Evolutionary conservation across 192 early-diverging fungal genomes (phyloP).

Genomic region (Entomortierella lignicola): DNA sequence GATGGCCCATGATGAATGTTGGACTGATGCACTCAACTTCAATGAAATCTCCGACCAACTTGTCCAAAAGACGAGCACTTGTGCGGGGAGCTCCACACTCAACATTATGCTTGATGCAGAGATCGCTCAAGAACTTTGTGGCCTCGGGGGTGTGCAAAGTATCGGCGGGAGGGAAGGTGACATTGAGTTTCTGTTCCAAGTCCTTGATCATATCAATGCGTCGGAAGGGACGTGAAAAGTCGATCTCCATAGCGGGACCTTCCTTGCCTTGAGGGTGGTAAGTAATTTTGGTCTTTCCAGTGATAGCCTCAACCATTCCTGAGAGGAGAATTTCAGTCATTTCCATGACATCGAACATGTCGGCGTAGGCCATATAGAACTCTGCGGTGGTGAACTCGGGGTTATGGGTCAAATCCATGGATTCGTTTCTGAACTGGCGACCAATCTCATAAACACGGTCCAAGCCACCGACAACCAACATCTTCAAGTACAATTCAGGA

Average conservation of each 20-base stretch:
- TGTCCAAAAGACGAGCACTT: conserved; percentile 92
- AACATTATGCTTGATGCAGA: conserved; percentile 95
- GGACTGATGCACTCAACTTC: conserved; percentile 86
- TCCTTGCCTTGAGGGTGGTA: conserved; percentile 95
- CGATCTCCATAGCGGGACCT: conserved; percentile 82
- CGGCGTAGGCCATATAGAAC: conserved; percentile 99
- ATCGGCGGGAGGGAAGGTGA: conserved; percentile 91
- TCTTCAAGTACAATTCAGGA: conserved; percentile 97
- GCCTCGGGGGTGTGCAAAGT: conserved; percentile 84
- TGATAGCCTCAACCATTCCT: conserved; percentile 94
- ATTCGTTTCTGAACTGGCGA: conserved; percentile 99
- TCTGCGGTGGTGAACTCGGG: conserved; percentile 99
- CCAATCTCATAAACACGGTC: conserved; percentile 99
- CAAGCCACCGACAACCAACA: conserved; percentile 97
- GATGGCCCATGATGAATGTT: conserved; percentile 97
- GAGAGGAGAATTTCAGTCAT: conserved; percentile 89
- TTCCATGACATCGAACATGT: conserved; percentile 96
- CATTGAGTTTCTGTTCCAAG: conserved; percentile 88
- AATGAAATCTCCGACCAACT: conserved; percentile 88
- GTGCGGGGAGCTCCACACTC: conserved; percentile 97
- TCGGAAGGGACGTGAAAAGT: conserved; percentile 97
- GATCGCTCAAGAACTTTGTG: conserved; percentile 90
- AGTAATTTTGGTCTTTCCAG: conserved; percentile 89
- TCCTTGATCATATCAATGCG: conserved; percentile 93
- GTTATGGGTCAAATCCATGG: conserved; percentile 99